These are phyloP conservation scores for Cladophialophora immunda DNA, from an alignment of 2,329 filamentous ascomycete genomes.

Conservation along the genomic window DNA sequence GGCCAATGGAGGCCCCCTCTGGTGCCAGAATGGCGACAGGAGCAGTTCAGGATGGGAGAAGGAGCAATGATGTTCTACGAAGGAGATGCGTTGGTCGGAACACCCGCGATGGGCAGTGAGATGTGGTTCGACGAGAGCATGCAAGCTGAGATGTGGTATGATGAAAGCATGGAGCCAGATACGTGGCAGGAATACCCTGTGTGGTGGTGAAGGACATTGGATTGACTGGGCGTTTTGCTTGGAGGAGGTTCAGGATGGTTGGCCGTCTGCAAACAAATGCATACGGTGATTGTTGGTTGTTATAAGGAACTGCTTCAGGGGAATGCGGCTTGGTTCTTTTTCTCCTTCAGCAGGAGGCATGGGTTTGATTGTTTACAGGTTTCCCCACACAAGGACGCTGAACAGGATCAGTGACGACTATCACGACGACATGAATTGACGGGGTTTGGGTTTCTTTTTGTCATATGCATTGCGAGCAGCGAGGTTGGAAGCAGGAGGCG, in stretches of 20 bases:
- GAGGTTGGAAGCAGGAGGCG: background rate
- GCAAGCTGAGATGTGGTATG: slow-evolving; percentile 8
- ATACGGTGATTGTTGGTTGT: slow-evolving; percentile 5
- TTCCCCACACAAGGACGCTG: background rate
- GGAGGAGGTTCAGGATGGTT: background rate
- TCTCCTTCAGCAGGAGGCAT: background rate
- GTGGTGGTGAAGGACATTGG: slow-evolving; percentile 14
- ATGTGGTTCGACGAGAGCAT: slow-evolving; percentile 17
- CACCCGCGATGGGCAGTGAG: slow-evolving; percentile 4
- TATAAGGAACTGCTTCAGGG: background rate
- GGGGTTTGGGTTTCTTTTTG: slow-evolving; percentile 1
- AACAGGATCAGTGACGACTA: background rate
- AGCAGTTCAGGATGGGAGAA: slow-evolving; percentile 2
- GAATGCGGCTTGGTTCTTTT: slow-evolving; percentile 12
- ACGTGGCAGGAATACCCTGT: slow-evolving; percentile 21
- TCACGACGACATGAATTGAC: slow-evolving; percentile 11
- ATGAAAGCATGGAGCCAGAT: slow-evolving; percentile 6
- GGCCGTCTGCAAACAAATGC: background rate
- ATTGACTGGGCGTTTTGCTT: background rate
- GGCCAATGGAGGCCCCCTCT: slow-evolving; percentile 21
- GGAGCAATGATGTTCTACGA: slow-evolving; percentile 3
- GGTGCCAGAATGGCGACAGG: slow-evolving; percentile 25
- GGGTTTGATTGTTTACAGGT: background rate
- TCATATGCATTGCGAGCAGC: background rate
- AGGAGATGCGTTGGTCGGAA: background rate